phyloP scores from a whole-genome alignment of 805 yeast species.

The Pichia californica region DNA sequence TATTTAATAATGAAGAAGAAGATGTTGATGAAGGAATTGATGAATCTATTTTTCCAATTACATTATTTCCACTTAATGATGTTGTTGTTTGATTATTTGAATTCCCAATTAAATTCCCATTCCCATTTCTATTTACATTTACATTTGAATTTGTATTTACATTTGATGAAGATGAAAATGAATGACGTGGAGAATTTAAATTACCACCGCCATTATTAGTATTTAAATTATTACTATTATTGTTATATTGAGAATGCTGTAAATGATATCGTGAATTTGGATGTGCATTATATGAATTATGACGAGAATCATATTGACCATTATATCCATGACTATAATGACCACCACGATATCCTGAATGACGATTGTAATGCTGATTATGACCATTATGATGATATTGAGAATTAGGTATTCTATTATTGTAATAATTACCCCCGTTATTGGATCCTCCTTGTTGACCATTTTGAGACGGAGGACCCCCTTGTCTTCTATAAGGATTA shows the following conservation, averaged over 20 bases:
- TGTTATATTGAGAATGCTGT: not conserved
- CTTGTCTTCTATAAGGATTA: conserved; percentile 7
- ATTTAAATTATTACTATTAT: not conserved
- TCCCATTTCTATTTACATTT: no score
- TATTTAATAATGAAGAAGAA: no score
- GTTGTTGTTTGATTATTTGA: no score
- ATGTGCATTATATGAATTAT: conserved; percentile 3
- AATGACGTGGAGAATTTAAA: not conserved
- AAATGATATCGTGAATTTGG: not conserved
- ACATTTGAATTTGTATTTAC: not conserved
- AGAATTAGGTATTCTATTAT: conserved; percentile 4
- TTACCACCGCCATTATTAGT: not conserved
- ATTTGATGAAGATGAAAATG: not conserved
- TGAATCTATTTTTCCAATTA: not conserved
- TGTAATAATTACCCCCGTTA: conserved; percentile 4
- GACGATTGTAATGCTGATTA: not conserved
- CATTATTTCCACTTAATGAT: not conserved
- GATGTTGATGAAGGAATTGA: not conserved
- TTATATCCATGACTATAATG: not conserved
- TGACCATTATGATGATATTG: conserved; percentile 7
- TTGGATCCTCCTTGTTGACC: conserved; percentile 1
- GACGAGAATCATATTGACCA: conserved; percentile 1
- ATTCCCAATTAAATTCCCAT: no score
- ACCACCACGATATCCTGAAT: not conserved
- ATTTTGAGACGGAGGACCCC: not conserved